These are phyloP conservation scores for Apocynum venetum DNA, from an alignment of 257 asterid species.

Conservation along the genomic window DNA sequence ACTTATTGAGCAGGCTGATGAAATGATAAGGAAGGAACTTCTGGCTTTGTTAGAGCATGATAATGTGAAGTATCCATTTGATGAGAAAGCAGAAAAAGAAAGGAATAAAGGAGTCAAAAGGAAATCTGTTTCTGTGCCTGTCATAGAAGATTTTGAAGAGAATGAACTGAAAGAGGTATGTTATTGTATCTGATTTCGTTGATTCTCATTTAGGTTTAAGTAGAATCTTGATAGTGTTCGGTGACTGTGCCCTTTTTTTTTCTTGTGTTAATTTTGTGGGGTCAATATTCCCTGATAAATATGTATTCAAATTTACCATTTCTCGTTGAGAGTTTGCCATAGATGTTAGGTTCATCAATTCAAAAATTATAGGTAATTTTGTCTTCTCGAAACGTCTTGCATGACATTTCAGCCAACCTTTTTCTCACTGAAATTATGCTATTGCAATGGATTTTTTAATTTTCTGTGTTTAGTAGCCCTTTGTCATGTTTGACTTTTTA, in stretches of 20 bases:
- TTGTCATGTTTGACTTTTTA: background rate
- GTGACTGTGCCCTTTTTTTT: background rate
- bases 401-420: background rate
- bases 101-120: constrained; percentile 75
- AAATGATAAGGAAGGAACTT: constrained; percentile 79
- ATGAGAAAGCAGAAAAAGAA: constrained; percentile 68
- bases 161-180: constrained; percentile 77
- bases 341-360: background rate
- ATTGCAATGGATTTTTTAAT: no score
- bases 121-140: constrained; percentile 49
- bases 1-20: constrained; percentile 88
- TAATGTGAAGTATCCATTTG: constrained; percentile 79
- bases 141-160: constrained; percentile 79
- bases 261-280: background rate
- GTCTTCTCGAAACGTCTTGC: background rate
- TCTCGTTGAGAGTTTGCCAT: background rate
- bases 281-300: background rate
- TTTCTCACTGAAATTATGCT: background rate
- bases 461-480: background rate
- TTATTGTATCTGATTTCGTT: background rate
- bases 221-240: background rate
- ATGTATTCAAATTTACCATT: background rate
- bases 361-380: background rate
- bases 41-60: constrained; percentile 86
- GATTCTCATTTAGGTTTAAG: background rate